phyloP scores from a whole-genome alignment of 257 asterid species.

The Nicotiana sylvestris region DNA sequence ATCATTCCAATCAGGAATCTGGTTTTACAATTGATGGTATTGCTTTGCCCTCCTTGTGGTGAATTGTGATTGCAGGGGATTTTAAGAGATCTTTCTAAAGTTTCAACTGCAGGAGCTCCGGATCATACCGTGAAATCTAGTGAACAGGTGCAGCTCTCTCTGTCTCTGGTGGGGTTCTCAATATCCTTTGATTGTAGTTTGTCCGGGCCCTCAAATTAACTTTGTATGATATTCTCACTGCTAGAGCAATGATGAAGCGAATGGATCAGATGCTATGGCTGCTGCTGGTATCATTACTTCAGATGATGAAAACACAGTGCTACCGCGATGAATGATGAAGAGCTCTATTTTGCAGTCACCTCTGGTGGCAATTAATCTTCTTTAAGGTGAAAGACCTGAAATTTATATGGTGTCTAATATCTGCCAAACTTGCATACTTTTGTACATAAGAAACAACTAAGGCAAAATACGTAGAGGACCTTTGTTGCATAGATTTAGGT shows the following conservation, averaged over 20 bases:
- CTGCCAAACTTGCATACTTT: background rate
- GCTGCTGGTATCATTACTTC: constrained; percentile 7
- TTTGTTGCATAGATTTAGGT: background rate
- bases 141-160: constrained; percentile 10
- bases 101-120: constrained; percentile 1
- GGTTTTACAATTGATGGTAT: background rate
- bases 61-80: constrained; percentile 6
- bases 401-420: background rate
- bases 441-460: background rate
- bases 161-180: background rate
- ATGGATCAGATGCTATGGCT: constrained; percentile 6
- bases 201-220: background rate
- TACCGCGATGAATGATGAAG: background rate
- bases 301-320: background rate
- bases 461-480: background rate
- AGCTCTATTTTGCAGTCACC: background rate
- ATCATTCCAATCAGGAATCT: background rate
- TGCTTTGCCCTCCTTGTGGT: background rate
- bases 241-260: constrained; percentile 10
- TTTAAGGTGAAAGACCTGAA: background rate
- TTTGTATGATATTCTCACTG: background rate
- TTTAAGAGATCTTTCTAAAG: constrained; percentile 15
- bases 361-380: background rate
- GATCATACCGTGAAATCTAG: background rate
- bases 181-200: background rate